Evolutionary conservation across 441 rosid genomes (phyloP).

Genomic region (Erysimum pusillum): DNA sequence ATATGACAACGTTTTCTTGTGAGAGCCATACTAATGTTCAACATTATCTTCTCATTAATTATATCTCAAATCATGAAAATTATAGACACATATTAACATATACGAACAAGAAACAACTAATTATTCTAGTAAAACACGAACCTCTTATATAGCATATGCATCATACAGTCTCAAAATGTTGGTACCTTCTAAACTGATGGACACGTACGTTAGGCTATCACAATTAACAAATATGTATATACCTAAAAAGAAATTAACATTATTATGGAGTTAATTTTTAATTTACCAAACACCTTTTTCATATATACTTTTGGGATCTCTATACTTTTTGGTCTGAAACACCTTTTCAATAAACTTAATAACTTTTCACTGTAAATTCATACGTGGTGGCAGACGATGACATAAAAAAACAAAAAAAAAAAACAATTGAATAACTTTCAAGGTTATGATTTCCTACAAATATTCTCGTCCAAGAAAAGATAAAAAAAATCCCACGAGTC

Average conservation of each 20-base stretch:
- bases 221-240: neutral
- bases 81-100: conserved; percentile 1
- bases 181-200: neutral
- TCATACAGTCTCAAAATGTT: neutral
- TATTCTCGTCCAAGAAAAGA: too few species aligned
- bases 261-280: neutral
- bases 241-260: neutral
- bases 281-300: neutral
- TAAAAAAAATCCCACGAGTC: too few species aligned
- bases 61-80: conserved; percentile 14
- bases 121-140: neutral
- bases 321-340: neutral
- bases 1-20: conserved; percentile 13
- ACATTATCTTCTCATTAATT: conserved; percentile 18
- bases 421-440: too few species aligned
- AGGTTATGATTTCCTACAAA: too few species aligned
- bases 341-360: neutral
- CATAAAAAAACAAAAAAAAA: too few species aligned
- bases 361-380: neutral
- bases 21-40: neutral
- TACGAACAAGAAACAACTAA: conserved; percentile 20
- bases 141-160: neutral
- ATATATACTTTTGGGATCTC: neutral
- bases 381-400: neutral
- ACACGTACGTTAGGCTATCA: neutral